Conservation (phyloP, 2,329 filamentous ascomycete genomes). For the Hypoxylon sp. region DNA sequence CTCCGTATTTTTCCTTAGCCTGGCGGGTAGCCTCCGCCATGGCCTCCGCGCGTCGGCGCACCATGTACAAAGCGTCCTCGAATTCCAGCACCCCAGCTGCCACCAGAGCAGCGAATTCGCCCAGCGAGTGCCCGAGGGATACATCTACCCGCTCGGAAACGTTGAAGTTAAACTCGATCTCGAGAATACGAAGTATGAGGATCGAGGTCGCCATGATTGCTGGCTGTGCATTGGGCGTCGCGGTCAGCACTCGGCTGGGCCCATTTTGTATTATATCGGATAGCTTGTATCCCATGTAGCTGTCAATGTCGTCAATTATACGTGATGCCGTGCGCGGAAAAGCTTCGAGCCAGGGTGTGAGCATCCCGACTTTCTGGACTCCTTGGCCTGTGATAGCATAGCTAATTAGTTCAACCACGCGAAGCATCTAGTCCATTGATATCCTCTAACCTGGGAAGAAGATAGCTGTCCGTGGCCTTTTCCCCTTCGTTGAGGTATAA, state of each 20-base stretch:
- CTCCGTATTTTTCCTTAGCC: conserved; percentile 76
- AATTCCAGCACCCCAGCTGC: conserved; percentile 85
- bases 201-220: conserved; percentile 97
- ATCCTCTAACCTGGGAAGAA: conserved; percentile 68
- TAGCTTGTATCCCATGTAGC: conserved; percentile 78
- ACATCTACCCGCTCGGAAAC: conserved; percentile 80
- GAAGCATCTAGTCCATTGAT: not conserved
- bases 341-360: conserved; percentile 84
- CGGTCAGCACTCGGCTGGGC: conserved; percentile 80
- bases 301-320: conserved; percentile 89
- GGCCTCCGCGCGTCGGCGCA: conserved; percentile 81
- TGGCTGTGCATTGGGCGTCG: conserved; percentile 89
- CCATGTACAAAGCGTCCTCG: conserved; percentile 80
- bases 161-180: conserved; percentile 85
- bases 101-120: conserved; percentile 92
- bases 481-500: conserved; percentile 52
- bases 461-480: conserved; percentile 66
- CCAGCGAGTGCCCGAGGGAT: conserved; percentile 89
- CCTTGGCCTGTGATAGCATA: conserved; percentile 75
- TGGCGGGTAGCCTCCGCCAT: conserved; percentile 82
- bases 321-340: conserved; percentile 83
- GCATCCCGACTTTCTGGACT: conserved; percentile 90
- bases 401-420: conserved; percentile 21
- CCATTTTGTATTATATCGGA: conserved; percentile 84
- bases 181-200: conserved; percentile 87